Evolutionary conservation across 208 protist species (phyloP).

Genomic region (Trypanosoma rangeli): DNA sequence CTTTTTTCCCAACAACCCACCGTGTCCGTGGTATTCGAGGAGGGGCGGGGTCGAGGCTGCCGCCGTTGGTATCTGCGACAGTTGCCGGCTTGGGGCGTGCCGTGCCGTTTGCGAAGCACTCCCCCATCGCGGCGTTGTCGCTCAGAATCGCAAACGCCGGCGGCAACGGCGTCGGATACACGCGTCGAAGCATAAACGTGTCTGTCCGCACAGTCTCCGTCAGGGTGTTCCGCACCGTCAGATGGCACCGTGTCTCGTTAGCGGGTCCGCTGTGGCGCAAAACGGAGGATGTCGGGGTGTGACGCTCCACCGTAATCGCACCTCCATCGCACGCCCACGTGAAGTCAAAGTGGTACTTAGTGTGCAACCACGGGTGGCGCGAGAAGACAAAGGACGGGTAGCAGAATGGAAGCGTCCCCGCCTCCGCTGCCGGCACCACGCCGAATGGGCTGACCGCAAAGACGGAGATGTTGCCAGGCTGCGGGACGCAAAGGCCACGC

Average conservation of each 20-base stretch:
- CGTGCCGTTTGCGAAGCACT: conserved; percentile 4
- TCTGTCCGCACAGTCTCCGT: conserved; percentile 60
- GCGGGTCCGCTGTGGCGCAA: conserved; percentile 41
- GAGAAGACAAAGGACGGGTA: conserved; percentile 65
- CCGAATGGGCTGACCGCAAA: conserved; percentile 63
- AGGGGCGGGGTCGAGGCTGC: neutral
- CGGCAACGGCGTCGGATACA: conserved; percentile 51
- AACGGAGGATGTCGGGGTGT: conserved; percentile 45
- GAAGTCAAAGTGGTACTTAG: conserved; percentile 70
- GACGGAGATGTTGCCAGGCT: conserved; percentile 39
- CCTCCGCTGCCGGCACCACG: conserved; percentile 42
- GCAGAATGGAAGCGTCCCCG: conserved; percentile 70
- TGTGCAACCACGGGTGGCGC: conserved; percentile 63
- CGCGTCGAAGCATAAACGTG: conserved; percentile 60
- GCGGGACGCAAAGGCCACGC: conserved; percentile 62
- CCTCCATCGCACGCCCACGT: conserved; percentile 46
- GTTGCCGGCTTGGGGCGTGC: neutral
- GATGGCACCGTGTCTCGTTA: conserved; percentile 50
- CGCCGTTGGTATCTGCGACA: neutral
- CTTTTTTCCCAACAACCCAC: conserved; percentile 57
- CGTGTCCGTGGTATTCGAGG: conserved; percentile 9
- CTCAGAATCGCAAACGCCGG: conserved; percentile 54
- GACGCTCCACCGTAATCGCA: conserved; percentile 39
- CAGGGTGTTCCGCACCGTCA: conserved; percentile 62
- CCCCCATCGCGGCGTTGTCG: conserved; percentile 42